Base-by-base conservation (phyloP, 352 stramenopile genomes). In the Globisporangium cystogenes region DNA sequence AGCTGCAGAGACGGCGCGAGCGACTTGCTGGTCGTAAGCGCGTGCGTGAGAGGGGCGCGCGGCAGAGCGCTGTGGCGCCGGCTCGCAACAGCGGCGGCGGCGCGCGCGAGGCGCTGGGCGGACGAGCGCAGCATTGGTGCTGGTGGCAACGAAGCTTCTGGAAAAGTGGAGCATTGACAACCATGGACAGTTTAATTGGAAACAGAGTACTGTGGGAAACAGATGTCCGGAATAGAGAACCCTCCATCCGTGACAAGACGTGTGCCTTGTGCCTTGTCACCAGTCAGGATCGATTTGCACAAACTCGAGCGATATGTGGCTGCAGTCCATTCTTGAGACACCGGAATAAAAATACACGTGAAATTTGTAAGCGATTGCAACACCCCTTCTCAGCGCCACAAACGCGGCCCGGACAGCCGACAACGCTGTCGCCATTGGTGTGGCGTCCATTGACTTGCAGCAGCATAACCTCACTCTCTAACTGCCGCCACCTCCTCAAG, bases 91-190 rank as follows among this genome's bases (percentile, higher is more conserved):
- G 51, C 43, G 46, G 61, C 27, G 18, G 60, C 65, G 47, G 62
- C 67, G 53, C 69, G 69, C 60, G 60, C 65, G 37, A 82, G 51
- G 29, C 65, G 72, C 55, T 82, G 65, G 41, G 67, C 65, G 33
- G 67, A 55, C 12, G 77, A 60, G 56, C 71, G 72, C 64, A 88
- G 75, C 74, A 84, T 86, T n/a, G n/a, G n/a, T n/a, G 47, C 55
- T 67, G 21, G 37, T 39, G 14, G 29, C 27, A 11, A 37, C 36
- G 57, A 69, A 69, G 57, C 39, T 68, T 72, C 65, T 70, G 26
- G 61, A 72, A 59, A 29, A n/a, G n/a, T n/a, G n/a, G n/a, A n/a
- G n/a, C n/a, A n/a, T n/a, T n/a, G n/a, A n/a, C n/a, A n/a, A n/a
- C n/a, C n/a, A n/a, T n/a, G n/a, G n/a, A n/a, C n/a, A n/a, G n/a